Evolutionary conservation across 768 basidiomycete genomes (phyloP).

Genomic region (Suillus hirtellus): DNA sequence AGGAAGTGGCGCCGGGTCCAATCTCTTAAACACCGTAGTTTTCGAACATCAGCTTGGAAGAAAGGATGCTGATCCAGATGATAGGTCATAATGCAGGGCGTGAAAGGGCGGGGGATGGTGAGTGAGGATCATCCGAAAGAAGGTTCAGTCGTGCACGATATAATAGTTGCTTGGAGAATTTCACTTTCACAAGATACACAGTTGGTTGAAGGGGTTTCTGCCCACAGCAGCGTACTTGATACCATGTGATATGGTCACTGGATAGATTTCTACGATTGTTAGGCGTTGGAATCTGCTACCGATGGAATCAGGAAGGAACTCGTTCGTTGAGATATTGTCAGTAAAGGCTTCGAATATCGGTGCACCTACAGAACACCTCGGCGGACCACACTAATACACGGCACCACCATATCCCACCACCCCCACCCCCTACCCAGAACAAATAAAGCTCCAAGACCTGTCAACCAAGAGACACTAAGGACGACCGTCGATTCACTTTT

Average conservation of each 20-base stretch:
- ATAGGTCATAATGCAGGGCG: neutral
- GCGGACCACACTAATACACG: neutral
- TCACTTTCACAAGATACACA: no score
- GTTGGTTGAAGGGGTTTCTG: neutral
- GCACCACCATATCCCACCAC: neutral
- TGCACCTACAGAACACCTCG: neutral
- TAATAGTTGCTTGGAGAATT: neutral
- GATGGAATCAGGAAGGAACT: neutral
- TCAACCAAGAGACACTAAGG: slow-evolving; percentile 1
- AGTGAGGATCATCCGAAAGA: neutral
- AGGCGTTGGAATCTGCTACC: neutral
- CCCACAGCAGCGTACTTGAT: neutral
- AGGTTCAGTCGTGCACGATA: neutral
- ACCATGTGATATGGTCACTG: neutral
- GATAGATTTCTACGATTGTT: neutral
- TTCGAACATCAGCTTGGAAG: neutral
- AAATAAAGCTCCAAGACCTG: slow-evolving; percentile 1
- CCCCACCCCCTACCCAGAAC: slow-evolving; percentile 9
- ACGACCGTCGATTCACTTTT: neutral
- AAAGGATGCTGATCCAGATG: neutral
- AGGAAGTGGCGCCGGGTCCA: neutral
- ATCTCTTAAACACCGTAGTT: neutral
- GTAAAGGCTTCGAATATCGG: neutral
- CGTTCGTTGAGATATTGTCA: neutral
- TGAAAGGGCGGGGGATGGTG: no score